These are phyloP conservation scores for Lipomyces yamanashiensis DNA, from an alignment of 805 yeast species.

Conservation along the genomic window DNA sequence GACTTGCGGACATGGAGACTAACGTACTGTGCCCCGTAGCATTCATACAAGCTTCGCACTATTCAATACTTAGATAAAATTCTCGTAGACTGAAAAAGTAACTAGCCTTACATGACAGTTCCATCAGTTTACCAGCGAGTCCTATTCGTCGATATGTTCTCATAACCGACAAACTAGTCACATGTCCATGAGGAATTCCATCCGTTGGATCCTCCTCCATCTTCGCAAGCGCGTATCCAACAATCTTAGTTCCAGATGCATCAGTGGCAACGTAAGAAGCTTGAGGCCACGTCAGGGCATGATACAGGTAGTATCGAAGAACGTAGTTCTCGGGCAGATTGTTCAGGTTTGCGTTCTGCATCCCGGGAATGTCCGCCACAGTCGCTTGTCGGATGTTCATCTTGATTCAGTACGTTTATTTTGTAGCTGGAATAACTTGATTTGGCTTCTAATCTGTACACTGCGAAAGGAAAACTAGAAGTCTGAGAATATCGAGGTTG, in stretches of 20 bases:
- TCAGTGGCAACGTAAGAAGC: slow-evolving; percentile 87
- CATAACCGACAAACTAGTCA: slow-evolving; percentile 92
- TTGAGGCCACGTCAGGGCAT: slow-evolving; percentile 95
- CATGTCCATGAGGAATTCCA: slow-evolving; percentile 83
- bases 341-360: slow-evolving; percentile 66
- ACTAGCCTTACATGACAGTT: slow-evolving; percentile 58
- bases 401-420: neutral
- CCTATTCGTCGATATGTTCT: slow-evolving; percentile 96
- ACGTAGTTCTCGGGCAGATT: slow-evolving; percentile 84
- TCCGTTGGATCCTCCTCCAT: slow-evolving; percentile 76
- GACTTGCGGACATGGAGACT: slow-evolving; percentile 92
- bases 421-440: too few relatives aligned
- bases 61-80: slow-evolving; percentile 1
- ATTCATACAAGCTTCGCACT: slow-evolving; percentile 77
- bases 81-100: neutral
- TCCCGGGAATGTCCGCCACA: slow-evolving; percentile 83
- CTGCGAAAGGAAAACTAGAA: too few relatives aligned
- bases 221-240: slow-evolving; percentile 95
- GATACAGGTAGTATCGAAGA: slow-evolving; percentile 91
- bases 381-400: slow-evolving; percentile 89
- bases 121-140: slow-evolving; percentile 87
- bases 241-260: slow-evolving; percentile 74
- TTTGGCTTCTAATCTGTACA: too few relatives aligned
- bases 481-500: too few relatives aligned
- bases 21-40: slow-evolving; percentile 79